These are phyloP conservation scores for Pseudogymnoascus sp. DNA, from an alignment of 2,329 filamentous ascomycete species.

Conservation along the genomic window DNA sequence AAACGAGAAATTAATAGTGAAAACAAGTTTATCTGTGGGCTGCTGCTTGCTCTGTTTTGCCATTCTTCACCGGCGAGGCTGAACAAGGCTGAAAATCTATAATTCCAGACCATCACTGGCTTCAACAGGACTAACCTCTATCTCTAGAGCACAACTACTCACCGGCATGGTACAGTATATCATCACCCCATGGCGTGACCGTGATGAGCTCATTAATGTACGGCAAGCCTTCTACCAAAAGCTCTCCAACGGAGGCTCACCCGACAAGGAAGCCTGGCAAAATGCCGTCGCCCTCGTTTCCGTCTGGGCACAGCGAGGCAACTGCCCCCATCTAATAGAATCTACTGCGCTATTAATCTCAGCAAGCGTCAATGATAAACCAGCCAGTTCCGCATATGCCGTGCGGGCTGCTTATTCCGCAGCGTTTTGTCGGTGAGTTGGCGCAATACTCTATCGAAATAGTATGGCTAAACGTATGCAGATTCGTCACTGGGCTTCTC, in stretches of 20 bases:
- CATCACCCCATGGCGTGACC: slow-evolving; percentile 64
- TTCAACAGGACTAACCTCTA: neutral
- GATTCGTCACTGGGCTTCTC: slow-evolving; percentile 72
- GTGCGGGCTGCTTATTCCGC: slow-evolving; percentile 62
- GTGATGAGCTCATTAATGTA: slow-evolving; percentile 55
- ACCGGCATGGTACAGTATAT: slow-evolving; percentile 58
- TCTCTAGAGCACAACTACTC: neutral
- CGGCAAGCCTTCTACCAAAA: slow-evolving; percentile 52
- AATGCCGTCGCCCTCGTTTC: slow-evolving; percentile 50
- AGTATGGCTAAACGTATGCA: slow-evolving; percentile 26
- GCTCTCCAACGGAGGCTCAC: neutral
- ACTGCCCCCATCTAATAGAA: slow-evolving; percentile 71
- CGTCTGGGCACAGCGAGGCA: slow-evolving; percentile 64
- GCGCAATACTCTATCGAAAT: neutral
- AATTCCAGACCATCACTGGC: neutral
- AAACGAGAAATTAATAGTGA: neutral
- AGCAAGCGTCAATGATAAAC: slow-evolving; percentile 55
- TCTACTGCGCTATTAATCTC: slow-evolving; percentile 66
- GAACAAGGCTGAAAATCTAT: neutral
- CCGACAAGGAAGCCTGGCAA: slow-evolving; percentile 23
- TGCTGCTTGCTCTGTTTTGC: neutral
- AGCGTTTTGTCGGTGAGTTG: slow-evolving; percentile 61
- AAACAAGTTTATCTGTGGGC: neutral
- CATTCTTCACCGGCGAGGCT: neutral
- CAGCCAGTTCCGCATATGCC: slow-evolving; percentile 39